Percentiles rank a stretch among this genome's conserved stretches.
Evolutionary conservation across 192 early-diverging fungal genomes (phyloP).

Genomic region (Entomortierella chlamydospora): DNA sequence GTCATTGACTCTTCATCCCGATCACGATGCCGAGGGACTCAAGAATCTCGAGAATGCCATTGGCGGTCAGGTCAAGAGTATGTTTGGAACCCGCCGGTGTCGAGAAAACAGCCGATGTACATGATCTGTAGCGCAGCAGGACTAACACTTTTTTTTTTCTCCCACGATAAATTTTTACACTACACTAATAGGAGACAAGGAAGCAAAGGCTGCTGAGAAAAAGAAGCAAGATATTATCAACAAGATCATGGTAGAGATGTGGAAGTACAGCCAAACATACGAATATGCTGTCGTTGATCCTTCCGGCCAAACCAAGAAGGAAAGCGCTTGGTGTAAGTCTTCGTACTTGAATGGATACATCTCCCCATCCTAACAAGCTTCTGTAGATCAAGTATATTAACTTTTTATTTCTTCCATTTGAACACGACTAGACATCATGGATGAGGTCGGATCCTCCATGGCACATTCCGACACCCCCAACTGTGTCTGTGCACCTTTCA

Average conservation of each 20-base stretch:
- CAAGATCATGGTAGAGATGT: slow-evolving; percentile 57
- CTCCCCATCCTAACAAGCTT: not conserved
- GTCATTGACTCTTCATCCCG: slow-evolving; percentile 53
- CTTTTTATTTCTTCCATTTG: no score
- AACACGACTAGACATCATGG: slow-evolving; percentile 61
- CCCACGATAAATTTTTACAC: not conserved
- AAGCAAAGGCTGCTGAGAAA: slow-evolving; percentile 46
- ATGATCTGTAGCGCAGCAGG: no score
- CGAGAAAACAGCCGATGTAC: no score
- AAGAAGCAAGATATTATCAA: slow-evolving; percentile 42
- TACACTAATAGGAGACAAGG: slow-evolving; percentile 29
- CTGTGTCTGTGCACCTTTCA: slow-evolving; percentile 70
- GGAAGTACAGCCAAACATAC: slow-evolving; percentile 65
- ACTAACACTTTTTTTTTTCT: not conserved
- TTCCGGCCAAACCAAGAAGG: slow-evolving; percentile 57
- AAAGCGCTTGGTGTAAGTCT: slow-evolving; percentile 64
- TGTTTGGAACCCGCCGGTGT: no score
- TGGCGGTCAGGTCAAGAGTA: slow-evolving; percentile 57
- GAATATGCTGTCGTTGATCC: slow-evolving; percentile 60
- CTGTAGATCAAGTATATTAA: slow-evolving; percentile 2
- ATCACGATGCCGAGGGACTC: slow-evolving; percentile 53
- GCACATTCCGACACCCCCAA: slow-evolving; percentile 71
- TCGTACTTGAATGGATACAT: no score
- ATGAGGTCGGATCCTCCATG: slow-evolving; percentile 75
- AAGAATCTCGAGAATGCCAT: slow-evolving; percentile 56